Conservation (phyloP, 164 flowering plant species). For the Vitis riparia region DNA sequence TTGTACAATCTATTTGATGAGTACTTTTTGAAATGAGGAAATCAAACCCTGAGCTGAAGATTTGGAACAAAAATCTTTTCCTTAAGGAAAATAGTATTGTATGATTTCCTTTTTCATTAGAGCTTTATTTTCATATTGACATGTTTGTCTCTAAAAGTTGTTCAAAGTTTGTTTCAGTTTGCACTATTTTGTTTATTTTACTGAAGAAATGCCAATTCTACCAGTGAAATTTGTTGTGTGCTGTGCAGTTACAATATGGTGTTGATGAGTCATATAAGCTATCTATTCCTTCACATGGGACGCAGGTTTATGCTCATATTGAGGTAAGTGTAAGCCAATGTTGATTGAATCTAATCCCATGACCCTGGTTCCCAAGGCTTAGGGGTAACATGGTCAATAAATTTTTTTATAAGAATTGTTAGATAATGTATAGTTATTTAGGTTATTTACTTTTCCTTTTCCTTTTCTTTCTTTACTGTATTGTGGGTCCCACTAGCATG, state of each 20-base stretch:
- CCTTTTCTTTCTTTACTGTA: no score
- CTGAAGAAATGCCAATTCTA: not conserved
- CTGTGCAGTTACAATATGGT: conserved; percentile 73
- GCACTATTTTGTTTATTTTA: not conserved
- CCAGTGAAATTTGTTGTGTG: conserved; percentile 3
- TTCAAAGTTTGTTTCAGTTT: no score
- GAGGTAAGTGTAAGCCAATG: conserved; percentile 33
- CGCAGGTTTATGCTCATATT: conserved; percentile 51
- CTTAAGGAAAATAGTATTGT: no score
- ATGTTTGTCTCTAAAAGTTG: not conserved
- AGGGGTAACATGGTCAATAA: no score
- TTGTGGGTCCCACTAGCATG: no score
- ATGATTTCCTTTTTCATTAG: no score
- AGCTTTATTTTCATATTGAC: not conserved
- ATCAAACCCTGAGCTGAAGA: not conserved
- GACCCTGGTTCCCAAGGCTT: no score
- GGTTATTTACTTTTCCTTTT: no score
- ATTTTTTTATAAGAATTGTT: no score
- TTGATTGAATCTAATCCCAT: not conserved
- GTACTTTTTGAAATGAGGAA: not conserved
- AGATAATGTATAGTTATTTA: no score
- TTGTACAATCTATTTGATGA: no score
- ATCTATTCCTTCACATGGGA: conserved; percentile 44
- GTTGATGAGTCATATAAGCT: conserved; percentile 79
- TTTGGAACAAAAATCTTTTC: no score